A percentile compares a stretch with the other conserved stretches of the same genome.
Conservation (phyloP, 2,329 filamentous ascomycete genomes). For the Didymellaceae sp. region DNA sequence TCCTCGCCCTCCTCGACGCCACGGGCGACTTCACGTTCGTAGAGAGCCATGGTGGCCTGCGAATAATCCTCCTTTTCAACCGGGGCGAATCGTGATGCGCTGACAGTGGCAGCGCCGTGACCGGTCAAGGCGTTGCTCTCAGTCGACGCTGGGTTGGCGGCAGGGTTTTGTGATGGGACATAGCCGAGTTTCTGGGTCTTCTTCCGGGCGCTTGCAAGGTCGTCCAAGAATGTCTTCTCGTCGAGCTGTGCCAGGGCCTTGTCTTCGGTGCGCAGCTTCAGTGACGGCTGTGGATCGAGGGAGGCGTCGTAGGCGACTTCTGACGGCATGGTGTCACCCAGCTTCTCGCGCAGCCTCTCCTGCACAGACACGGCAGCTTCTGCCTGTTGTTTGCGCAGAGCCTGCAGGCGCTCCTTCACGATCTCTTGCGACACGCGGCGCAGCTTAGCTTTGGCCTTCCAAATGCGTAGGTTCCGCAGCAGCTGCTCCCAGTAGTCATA, state of each 20-base stretch:
- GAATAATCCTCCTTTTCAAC: constrained; percentile 80
- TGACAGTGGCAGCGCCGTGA: constrained; percentile 56
- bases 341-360: constrained; percentile 60
- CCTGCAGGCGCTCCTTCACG: constrained; percentile 70
- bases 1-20: constrained; percentile 94
- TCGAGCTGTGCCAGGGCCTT: constrained; percentile 65
- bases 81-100: constrained; percentile 72
- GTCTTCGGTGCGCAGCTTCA: constrained; percentile 70
- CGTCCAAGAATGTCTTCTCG: constrained; percentile 64
- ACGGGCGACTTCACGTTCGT: constrained; percentile 89
- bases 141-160: constrained; percentile 33
- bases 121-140: constrained; percentile 43
- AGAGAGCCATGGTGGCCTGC: constrained; percentile 84
- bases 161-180: constrained; percentile 64
- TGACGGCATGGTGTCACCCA: constrained; percentile 18
- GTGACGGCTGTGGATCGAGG: constrained; percentile 70
- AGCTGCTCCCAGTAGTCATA: constrained; percentile 98
- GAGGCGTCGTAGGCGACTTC: constrained; percentile 44
- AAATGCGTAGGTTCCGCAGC: constrained; percentile 80
- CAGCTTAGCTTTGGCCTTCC: constrained; percentile 89
- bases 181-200: constrained; percentile 70
- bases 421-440: constrained; percentile 79
- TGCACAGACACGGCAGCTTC: constrained; percentile 67
- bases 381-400: constrained; percentile 70
- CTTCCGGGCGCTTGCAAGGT: constrained; percentile 60